Evolutionary conservation across 768 basidiomycete genomes (phyloP).

Genomic region (Strobilomyces dryophilus): DNA sequence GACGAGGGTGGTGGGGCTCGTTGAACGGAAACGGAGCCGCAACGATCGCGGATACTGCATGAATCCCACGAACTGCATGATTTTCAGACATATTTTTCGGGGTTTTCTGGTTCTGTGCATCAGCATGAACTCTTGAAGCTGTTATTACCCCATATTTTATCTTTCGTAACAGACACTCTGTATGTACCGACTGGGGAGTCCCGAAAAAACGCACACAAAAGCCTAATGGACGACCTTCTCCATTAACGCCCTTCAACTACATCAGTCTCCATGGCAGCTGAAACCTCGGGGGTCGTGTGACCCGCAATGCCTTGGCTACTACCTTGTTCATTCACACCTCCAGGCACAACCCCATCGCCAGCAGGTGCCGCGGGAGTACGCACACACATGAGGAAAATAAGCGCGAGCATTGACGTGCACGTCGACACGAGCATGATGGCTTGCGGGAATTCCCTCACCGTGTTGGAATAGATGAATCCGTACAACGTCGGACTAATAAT

Average conservation of each 20-base stretch:
- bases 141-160: too few species aligned
- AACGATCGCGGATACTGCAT: constrained; percentile 12
- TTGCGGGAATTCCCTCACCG: constrained; percentile 65
- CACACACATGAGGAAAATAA: constrained; percentile 46
- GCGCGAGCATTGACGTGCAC: constrained; percentile 36
- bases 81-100: background rate
- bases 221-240: too few species aligned
- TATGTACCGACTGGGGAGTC: too few species aligned
- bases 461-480: constrained; percentile 65
- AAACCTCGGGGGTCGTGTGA: background rate
- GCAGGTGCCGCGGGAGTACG: constrained; percentile 29
- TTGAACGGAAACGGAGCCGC: constrained; percentile 6
- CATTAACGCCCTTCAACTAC: constrained; percentile 1
- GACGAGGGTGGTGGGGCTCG: constrained; percentile 30
- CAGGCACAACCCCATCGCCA: background rate
- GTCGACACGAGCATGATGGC: constrained; percentile 63
- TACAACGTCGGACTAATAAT: constrained; percentile 72
- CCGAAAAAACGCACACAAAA: too few species aligned
- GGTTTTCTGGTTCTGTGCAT: too few species aligned
- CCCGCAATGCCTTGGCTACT: background rate
- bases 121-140: too few species aligned
- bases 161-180: too few species aligned
- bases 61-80: background rate
- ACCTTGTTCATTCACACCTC: constrained; percentile 4
- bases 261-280: background rate